A percentile compares a stretch with the other conserved stretches of the same genome.
Evolutionary conservation across 2,329 filamentous ascomycete genomes (phyloP).

Genomic region (Metarhizium humberi): DNA sequence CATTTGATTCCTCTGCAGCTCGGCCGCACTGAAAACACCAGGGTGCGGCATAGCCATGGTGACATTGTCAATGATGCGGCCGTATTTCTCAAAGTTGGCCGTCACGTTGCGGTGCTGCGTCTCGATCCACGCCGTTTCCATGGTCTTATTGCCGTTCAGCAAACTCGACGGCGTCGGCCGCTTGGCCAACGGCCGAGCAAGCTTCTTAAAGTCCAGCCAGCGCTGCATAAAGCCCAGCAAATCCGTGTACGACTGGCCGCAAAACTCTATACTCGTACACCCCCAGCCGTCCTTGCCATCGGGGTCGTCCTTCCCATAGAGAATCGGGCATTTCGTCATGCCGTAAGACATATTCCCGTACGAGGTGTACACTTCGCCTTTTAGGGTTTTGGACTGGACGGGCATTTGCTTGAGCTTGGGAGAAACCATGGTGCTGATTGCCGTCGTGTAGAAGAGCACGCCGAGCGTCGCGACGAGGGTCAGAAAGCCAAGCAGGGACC

Average conservation of each 20-base stretch:
- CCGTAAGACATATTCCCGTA: conserved; percentile 58
- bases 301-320: conserved; percentile 39
- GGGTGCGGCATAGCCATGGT: conserved; percentile 70
- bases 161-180: conserved; percentile 50
- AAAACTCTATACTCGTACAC: conserved; percentile 57
- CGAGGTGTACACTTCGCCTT: conserved; percentile 46
- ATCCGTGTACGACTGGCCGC: conserved; percentile 62
- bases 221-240: conserved; percentile 49
- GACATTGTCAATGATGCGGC: conserved; percentile 63
- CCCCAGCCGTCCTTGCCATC: conserved; percentile 32
- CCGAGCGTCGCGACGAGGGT: conserved; percentile 46
- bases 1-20: conserved; percentile 52
- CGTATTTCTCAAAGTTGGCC: conserved; percentile 35
- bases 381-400: conserved; percentile 34
- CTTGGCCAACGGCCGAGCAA: conserved; percentile 23
- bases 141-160: conserved; percentile 63
- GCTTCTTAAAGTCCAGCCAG: conserved; percentile 33
- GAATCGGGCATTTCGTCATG: conserved; percentile 47
- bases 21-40: conserved; percentile 55
- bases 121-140: conserved; percentile 62
- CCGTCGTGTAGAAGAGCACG: conserved; percentile 67
- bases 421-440: conserved; percentile 64
- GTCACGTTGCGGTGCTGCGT: conserved; percentile 41
- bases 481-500: conserved; percentile 41
- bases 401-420: conserved; percentile 53